Base-by-base conservation (phyloP, 2,329 filamentous ascomycete species). In the Botryotinia globosa region DNA sequence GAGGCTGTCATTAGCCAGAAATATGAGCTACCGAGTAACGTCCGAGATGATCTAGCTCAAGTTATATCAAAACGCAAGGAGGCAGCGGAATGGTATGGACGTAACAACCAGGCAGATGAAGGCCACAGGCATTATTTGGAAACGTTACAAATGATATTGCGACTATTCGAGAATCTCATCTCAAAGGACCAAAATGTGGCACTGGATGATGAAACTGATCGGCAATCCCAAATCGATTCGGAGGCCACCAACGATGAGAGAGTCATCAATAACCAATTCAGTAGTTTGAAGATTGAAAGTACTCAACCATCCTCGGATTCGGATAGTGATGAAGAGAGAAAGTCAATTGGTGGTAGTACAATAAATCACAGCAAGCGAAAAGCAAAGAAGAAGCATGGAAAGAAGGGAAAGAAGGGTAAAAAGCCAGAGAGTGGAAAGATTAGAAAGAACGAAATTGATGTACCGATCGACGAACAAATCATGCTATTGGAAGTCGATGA, bases 401-500 rank as follows among this genome's bases (percentile, higher is more conserved):
- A 34, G 34, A 34, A 34, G 34, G 34, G 34, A 34, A 34, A 34
- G 34, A 12, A 51, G 0, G 48, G 3, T 25, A 51, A 51, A 45
- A 45, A 45, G 3, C 44, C 7, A 48, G 10, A 48, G 10, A 51
- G 48, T 25, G 48, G 48, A 51, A n/a, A n/a, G 22, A n/a, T 25
- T n/a, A 12, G 25, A 51, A 14, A 51, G 48, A 51, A 51, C 10
- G 0, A n/a, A 51, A 51, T 14, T 2, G 22, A n/a, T 10, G 6
- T 51, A n/a, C 48, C 48, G 25, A 51, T 8, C 6, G 25, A 51
- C 0, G 48, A 51, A 51, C 22, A 51, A n/a, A 51, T 5, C 10
- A n/a, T 1, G 25, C 25, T 0, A n/a, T 51, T 25, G 12, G 73
- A 75, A 42, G 73, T 75, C 18, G 76, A 75, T 0, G 75, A 75